These are phyloP conservation scores for Tolypocladium pustulatum DNA, from an alignment of 2,329 filamentous ascomycete genomes.

Conservation along the genomic window DNA sequence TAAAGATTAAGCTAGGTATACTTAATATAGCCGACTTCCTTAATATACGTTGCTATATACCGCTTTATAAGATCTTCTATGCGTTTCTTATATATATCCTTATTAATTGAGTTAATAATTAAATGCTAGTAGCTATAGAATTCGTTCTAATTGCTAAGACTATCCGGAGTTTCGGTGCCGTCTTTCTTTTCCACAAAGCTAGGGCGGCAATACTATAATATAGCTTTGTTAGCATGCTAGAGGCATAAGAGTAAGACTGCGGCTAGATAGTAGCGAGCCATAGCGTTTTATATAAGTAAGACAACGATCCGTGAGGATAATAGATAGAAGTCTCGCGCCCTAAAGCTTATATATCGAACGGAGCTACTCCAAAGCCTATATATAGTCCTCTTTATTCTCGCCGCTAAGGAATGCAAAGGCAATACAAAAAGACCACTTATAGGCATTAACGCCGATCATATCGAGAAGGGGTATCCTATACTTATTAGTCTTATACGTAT, in stretches of 20 bases:
- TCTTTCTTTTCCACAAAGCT: background rate
- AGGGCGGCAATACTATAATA: slow-evolving; percentile 5
- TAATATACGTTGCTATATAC: too few relatives aligned
- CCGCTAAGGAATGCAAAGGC: background rate
- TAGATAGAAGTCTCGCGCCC: slow-evolving; percentile 2
- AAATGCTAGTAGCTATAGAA: slow-evolving; percentile 10
- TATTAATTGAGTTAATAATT: slow-evolving; percentile 7
- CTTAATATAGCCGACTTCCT: too few relatives aligned
- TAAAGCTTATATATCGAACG: too few relatives aligned
- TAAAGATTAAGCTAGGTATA: slow-evolving; percentile 7
- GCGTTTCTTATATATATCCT: slow-evolving; percentile 6
- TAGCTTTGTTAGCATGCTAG: slow-evolving; percentile 10
- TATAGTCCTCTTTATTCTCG: slow-evolving; percentile 9
- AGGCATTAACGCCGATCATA: background rate
- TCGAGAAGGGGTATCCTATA: background rate
- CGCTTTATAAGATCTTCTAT: background rate
- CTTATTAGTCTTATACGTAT: background rate
- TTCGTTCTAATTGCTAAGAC: slow-evolving; percentile 3
- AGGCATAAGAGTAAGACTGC: background rate
- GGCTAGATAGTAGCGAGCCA: slow-evolving; percentile 5
- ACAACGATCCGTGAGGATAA: slow-evolving; percentile 10
- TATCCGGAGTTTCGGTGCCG: background rate
- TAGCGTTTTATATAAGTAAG: slow-evolving; percentile 8
- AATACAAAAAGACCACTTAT: background rate
- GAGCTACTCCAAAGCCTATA: slow-evolving; percentile 4